phyloP scores from a whole-genome alignment of 2,329 filamentous ascomycete species.

The Venturia effusa region DNA sequence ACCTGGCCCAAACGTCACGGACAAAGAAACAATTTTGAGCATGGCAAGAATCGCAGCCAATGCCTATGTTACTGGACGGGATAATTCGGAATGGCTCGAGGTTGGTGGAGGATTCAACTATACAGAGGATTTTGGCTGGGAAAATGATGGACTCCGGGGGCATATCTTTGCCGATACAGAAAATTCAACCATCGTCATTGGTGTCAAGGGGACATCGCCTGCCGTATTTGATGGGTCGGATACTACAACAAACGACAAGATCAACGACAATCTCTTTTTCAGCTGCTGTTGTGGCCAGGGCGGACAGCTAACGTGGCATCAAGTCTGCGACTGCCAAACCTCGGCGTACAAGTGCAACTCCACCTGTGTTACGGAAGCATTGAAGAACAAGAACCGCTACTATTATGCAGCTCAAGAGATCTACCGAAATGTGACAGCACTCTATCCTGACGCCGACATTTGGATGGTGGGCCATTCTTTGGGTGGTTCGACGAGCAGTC shows the following conservation, averaged over 20 bases:
- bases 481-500: slow-evolving; percentile 77
- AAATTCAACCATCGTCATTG: slow-evolving; percentile 83
- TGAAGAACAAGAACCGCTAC: slow-evolving; percentile 78
- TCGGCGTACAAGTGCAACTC: slow-evolving; percentile 84
- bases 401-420: slow-evolving; percentile 82
- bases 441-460: slow-evolving; percentile 74
- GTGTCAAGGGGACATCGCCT: slow-evolving; percentile 73
- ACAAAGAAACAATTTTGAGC: slow-evolving; percentile 73
- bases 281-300: slow-evolving; percentile 96
- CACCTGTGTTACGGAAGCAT: slow-evolving; percentile 68
- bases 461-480: slow-evolving; percentile 92
- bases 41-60: slow-evolving; percentile 83
- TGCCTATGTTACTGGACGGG: slow-evolving; percentile 69
- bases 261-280: slow-evolving; percentile 96
- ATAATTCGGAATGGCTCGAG: slow-evolving; percentile 66
- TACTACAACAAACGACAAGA: slow-evolving; percentile 93
- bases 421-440: slow-evolving; percentile 80
- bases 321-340: slow-evolving; percentile 87
- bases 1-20: slow-evolving; percentile 67
- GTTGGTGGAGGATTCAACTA: slow-evolving; percentile 70
- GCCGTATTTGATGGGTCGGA: slow-evolving; percentile 95
- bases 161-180: slow-evolving; percentile 83
- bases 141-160: slow-evolving; percentile 75
- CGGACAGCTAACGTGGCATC: slow-evolving; percentile 77
- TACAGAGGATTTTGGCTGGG: slow-evolving; percentile 86